Percentiles rank a stretch among this genome's conserved stretches.
phyloP scores from a whole-genome alignment of 2,329 filamentous ascomycete genomes.

The Fusarium sp. region DNA sequence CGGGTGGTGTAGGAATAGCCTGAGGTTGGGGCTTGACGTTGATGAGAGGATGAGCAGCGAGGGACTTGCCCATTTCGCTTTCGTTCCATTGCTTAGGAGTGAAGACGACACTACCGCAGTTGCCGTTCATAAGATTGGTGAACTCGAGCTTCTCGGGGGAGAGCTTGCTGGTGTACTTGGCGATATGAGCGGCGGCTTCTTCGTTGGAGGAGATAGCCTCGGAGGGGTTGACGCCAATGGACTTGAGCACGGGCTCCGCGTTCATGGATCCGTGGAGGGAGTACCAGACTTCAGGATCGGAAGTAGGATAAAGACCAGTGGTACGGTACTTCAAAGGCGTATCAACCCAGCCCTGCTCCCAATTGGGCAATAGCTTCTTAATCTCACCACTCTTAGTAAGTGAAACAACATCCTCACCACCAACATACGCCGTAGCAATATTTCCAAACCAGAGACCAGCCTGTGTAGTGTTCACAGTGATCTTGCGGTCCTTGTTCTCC shows the following conservation, averaged over 20 bases:
- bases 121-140: constrained; percentile 7
- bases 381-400: constrained; percentile 2
- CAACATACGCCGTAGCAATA: constrained; percentile 17
- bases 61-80: constrained; percentile 23
- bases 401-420: not conserved
- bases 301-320: constrained; percentile 59
- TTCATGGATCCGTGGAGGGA: constrained; percentile 63
- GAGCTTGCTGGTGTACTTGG: constrained; percentile 32
- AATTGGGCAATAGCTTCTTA: not conserved
- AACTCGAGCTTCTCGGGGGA: constrained; percentile 35
- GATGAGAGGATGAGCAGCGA: constrained; percentile 9
- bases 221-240: constrained; percentile 54
- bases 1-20: constrained; percentile 3
- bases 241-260: constrained; percentile 56
- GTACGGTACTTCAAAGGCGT: constrained; percentile 25
- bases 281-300: constrained; percentile 58
- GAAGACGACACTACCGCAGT: constrained; percentile 16
- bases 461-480: constrained; percentile 16
- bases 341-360: constrained; percentile 23
- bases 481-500: not conserved
- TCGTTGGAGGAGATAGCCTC: constrained; percentile 34
- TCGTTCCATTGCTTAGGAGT: constrained; percentile 25
- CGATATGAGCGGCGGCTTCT: constrained; percentile 40
- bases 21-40: constrained; percentile 12
- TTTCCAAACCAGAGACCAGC: constrained; percentile 17